Evolutionary conservation across 257 asterid species (phyloP).

Genomic region (Striga asiatica): DNA sequence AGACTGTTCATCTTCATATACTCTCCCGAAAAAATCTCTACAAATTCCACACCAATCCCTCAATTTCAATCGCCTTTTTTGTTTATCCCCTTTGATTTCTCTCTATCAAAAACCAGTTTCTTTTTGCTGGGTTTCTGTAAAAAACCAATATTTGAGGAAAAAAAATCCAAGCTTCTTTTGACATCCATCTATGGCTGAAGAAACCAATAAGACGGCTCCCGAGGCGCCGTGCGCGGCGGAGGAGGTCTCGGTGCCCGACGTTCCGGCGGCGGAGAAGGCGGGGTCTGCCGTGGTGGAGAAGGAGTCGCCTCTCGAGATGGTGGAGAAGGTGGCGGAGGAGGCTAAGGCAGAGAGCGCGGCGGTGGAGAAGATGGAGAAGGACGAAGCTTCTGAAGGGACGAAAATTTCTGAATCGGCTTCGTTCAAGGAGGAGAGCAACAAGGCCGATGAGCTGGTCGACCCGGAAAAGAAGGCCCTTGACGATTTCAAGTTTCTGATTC

Average conservation of each 20-base stretch:
- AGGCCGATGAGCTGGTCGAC: conserved; percentile 73
- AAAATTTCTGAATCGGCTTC: conserved; percentile 55
- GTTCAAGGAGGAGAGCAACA: conserved; percentile 86
- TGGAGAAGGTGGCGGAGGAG: conserved; percentile 22
- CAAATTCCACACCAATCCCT: conserved; percentile 4
- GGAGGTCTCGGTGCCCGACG: conserved; percentile 43
- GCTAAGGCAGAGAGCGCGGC: conserved; percentile 14
- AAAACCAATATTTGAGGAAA: too few relatives aligned
- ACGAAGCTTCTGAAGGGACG: conserved; percentile 18
- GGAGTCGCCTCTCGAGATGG: conserved; percentile 33
- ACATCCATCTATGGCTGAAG: conserved; percentile 56
- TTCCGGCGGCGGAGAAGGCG: conserved; percentile 39
- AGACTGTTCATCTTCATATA: conserved; percentile 34
- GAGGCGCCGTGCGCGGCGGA: conserved; percentile 33
- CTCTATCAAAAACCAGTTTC: background rate
- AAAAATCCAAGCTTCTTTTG: too few relatives aligned
- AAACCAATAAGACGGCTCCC: conserved; percentile 42
- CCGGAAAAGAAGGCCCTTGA: conserved; percentile 90
- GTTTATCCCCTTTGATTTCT: background rate
- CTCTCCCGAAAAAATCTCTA: conserved; percentile 7
- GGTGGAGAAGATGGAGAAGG: conserved; percentile 25
- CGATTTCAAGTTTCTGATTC: conserved; percentile 60
- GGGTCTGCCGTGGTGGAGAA: conserved; percentile 18
- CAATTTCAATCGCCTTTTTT: conserved; percentile 13
- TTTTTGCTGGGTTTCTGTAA: too few relatives aligned